Evolutionary conservation across 495 filamentous ascomycete genomes (phyloP), one percentile per base, ranked within the genome.

Genomic region (Tuber microsphaerosporum): DNA sequence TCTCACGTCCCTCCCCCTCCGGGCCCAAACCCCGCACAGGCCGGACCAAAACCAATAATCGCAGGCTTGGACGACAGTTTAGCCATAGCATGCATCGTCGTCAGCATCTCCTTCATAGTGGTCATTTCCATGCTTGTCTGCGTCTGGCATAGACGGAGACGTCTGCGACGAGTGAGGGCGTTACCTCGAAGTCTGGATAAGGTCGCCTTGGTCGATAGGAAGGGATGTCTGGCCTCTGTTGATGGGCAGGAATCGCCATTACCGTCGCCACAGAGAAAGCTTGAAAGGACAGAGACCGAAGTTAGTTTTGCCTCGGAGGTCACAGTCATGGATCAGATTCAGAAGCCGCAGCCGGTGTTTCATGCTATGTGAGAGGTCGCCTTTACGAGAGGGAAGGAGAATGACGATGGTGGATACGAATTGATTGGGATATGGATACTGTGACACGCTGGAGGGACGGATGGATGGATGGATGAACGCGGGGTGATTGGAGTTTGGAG

Each of bases 121-220:
- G 70, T 71, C 0, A 41, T 79, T 43, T 73, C 73, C 16, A 79
- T 79, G 77, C 75, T 79, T 19, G 77, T 69, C 10, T 79, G 79
- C 14, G 73, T 79, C 31, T 79, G 77, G 77, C 69, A 44, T 19
- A 42, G 73, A 20, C 76, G 75, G 19, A 69, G 77, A 42, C 70
- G 76, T 2, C 77, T 79, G 39, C 76, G 74, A 3, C 34, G 72
- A 3, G 76, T 46, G 20, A 45, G 76, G 39, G 26, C 16, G 31
- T 34, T 17, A 5, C 37, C 68, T 10, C 68, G 51, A 14, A 56
- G 43, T 7, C 75, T 31, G 20, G 74, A n/a, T 19, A 65, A 70
- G 20, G n/a, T 2, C 7, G 39, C 41, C 1, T 56, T n/a, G 31
- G 41, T 37, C 22, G 37, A 71, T n/a, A 69, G 69, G 56, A 34